Conservation (phyloP, 768 basidiomycete species). For the Galerina sulciceps region DNA sequence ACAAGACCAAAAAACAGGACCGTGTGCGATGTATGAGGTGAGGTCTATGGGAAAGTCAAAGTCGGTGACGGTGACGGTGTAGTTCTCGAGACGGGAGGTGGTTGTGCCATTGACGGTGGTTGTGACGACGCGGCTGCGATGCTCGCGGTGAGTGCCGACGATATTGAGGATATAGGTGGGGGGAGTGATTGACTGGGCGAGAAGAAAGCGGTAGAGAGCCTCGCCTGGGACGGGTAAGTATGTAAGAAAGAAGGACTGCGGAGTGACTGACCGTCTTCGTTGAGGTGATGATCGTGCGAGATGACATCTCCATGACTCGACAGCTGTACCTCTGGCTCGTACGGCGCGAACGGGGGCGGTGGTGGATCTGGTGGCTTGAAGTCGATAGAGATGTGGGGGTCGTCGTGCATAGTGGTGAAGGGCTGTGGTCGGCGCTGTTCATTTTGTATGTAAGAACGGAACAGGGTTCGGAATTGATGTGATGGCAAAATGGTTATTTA, state of each 20-base stretch:
- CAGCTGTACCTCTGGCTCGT: slow-evolving; percentile 65
- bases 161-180: slow-evolving; percentile 55
- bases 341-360: slow-evolving; percentile 57
- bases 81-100: slow-evolving; percentile 46
- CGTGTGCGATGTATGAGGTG: slow-evolving; percentile 17
- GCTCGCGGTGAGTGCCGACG: slow-evolving; percentile 61
- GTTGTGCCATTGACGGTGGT: slow-evolving; percentile 41
- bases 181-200: slow-evolving; percentile 51
- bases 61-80: slow-evolving; percentile 64
- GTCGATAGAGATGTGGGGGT: not conserved
- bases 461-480: too few relatives aligned
- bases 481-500: too few relatives aligned
- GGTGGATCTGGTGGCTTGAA: not conserved
- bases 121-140: slow-evolving; percentile 49
- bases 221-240: slow-evolving; percentile 34
- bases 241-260: slow-evolving; percentile 20
- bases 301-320: slow-evolving; percentile 54
- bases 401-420: too few relatives aligned
- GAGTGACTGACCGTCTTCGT: slow-evolving; percentile 60
- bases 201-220: slow-evolving; percentile 74
- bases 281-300: slow-evolving; percentile 74
- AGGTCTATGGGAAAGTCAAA: slow-evolving; percentile 73
- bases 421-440: slow-evolving; percentile 57
- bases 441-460: slow-evolving; percentile 40
- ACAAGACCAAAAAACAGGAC: slow-evolving; percentile 22